Evolutionary conservation across 495 filamentous ascomycete species (phyloP).

Genomic region (Viridothelium virens): DNA sequence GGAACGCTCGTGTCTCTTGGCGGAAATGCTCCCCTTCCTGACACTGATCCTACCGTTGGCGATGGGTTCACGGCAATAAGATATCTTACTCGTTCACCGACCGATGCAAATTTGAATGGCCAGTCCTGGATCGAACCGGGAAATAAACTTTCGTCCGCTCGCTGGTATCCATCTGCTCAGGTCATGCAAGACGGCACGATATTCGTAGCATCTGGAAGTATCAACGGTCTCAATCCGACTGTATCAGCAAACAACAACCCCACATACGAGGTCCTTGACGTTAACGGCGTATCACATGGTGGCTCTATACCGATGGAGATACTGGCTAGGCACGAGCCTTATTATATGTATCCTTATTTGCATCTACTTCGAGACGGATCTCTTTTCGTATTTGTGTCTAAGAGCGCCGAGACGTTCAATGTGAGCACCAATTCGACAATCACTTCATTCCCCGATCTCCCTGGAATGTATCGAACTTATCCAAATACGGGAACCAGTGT

Average conservation of each 20-base stretch:
- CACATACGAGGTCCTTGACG: constrained; percentile 51
- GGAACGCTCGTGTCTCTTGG: constrained; percentile 49
- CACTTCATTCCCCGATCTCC: constrained; percentile 47
- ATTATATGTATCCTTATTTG: constrained; percentile 61
- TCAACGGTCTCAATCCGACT: constrained; percentile 53
- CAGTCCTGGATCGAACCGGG: constrained; percentile 50
- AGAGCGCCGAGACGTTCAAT: constrained; percentile 51
- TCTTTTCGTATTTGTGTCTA: constrained; percentile 50
- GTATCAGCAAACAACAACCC: constrained; percentile 54
- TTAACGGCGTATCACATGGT: constrained; percentile 38
- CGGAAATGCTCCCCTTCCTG: constrained; percentile 49
- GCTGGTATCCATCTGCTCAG: constrained; percentile 57
- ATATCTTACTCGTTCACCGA: constrained; percentile 44
- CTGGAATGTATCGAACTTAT: constrained; percentile 54
- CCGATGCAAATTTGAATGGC: constrained; percentile 43
- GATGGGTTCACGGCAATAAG: constrained; percentile 54
- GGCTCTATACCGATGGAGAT: constrained; percentile 44
- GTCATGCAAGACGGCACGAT: constrained; percentile 48
- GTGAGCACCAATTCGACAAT: constrained; percentile 36
- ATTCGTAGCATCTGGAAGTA: constrained; percentile 55
- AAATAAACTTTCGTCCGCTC: constrained; percentile 45
- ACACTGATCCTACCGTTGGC: constrained; percentile 49
- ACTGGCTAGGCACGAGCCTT: constrained; percentile 51
- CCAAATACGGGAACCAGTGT: constrained; percentile 57
- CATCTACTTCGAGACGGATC: constrained; percentile 50